Evolutionary conservation across 1,284 basidiomycete species (phyloP).

Genomic region (Irpex sp.): DNA sequence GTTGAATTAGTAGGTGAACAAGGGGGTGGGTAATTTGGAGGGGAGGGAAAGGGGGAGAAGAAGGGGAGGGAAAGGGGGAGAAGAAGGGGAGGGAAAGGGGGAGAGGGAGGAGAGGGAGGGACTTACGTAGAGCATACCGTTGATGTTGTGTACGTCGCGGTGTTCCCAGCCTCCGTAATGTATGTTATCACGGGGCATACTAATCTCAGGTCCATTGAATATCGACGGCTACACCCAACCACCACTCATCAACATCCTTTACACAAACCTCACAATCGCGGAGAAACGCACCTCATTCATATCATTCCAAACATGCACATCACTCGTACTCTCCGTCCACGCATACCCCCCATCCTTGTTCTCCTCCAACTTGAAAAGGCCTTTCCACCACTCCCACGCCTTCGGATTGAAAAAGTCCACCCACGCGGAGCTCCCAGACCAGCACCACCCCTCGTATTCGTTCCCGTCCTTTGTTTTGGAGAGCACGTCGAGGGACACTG

Average conservation of each 20-base stretch:
- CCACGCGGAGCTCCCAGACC: conserved; percentile 95
- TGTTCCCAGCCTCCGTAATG: conserved; percentile 97
- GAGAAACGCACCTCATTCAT: conserved; percentile 83
- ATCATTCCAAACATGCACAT: conserved; percentile 94
- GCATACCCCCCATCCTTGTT: conserved; percentile 50
- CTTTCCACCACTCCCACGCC: conserved; percentile 90
- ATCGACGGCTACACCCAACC: conserved; percentile 71
- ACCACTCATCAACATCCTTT: too few species aligned
- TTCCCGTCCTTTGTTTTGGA: conserved; percentile 79
- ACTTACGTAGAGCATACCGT: conserved; percentile 81
- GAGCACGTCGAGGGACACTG: conserved; percentile 77
- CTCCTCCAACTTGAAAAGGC: conserved; percentile 69
- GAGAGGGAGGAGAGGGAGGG: too few species aligned
- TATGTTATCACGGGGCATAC: conserved; percentile 91
- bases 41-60: too few species aligned
- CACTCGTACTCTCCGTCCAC: conserved; percentile 76
- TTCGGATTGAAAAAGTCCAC: conserved; percentile 95
- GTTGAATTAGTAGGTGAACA: too few species aligned
- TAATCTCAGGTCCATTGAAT: conserved; percentile 98
- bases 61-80: too few species aligned
- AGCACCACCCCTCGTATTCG: conserved; percentile 98
- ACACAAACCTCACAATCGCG: too few species aligned
- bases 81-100: too few species aligned
- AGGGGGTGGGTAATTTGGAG: too few species aligned
- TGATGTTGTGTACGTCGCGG: conserved; percentile 92